Base-by-base conservation (phyloP, 495 filamentous ascomycete genomes). In the Neurospora discreta region DNA sequence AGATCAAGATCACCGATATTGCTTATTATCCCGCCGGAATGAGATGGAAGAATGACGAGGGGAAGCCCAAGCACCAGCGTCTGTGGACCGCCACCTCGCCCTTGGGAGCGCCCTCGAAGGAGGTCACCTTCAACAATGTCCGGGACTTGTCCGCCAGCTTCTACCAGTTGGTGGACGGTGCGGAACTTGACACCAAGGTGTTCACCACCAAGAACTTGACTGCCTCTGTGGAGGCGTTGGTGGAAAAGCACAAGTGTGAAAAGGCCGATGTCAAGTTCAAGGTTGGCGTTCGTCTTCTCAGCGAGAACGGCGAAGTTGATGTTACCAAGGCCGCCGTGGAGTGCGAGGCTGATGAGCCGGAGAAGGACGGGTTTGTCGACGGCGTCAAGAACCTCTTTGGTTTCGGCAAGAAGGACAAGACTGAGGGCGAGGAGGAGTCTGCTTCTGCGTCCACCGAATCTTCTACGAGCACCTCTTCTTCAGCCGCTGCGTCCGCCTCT, bases 361-460 rank as follows among this genome's bases (percentile, higher is more conserved):
- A 90, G 71, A 94, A 93, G 82, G 91, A 92, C 77, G 91, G 89
- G 30, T 89, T 92, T 68, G 86, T 98, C 39, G 96, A 97, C 75
- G 92, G 92, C 46, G 91, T 98, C 78, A 99, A 99, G 84, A 93
- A 91, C 71, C 89, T 97, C 72, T 95, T 99, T 77, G 96, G 96
- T 18, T 92, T 98, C 76, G 95, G 95, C 9, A 89, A 89, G 73
- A 84, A 95, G 83, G 94, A 97, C 75, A 94, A 98, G 81, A 84
- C 81, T 30, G 85, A 88, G 73, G 79, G 84, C 5, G 86, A 87
- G 72, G 74, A 76, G 78, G 73, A 78, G 23, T 76, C 78, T 6
- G 71, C 79, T 16, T 76, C 78, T 38, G 80, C 84, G 26, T 77
- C 79, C 41, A 74, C 77, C 70, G 74, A 78, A 8, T 80, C 80